A percentile compares a stretch with the other conserved stretches of the same genome.
phyloP scores from a whole-genome alignment of 768 basidiomycete species.

The Naematelia aurantialba region DNA sequence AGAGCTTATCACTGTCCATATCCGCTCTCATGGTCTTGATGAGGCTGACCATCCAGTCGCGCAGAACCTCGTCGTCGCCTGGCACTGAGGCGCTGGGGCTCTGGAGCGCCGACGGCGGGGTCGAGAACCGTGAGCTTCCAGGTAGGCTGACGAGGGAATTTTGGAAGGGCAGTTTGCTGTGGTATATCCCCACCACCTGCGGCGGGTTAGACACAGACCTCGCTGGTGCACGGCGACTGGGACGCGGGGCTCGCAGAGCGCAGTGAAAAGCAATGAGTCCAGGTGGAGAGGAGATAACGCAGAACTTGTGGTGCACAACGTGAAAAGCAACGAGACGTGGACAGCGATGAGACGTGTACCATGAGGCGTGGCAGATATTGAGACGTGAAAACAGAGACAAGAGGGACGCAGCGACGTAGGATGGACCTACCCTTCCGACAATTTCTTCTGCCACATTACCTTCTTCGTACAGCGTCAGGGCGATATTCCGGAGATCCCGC shows the following conservation, averaged over 20 bases:
- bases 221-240: too few relatives aligned
- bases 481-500: constrained; percentile 51
- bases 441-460: constrained; percentile 50
- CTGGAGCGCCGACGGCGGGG: not conserved
- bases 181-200: constrained; percentile 44
- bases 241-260: too few relatives aligned
- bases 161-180: constrained; percentile 24
- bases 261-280: not conserved
- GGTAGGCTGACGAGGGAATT: not conserved
- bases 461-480: constrained; percentile 50
- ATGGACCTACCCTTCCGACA: constrained; percentile 42
- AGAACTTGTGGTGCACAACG: not conserved
- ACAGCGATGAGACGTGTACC: too few relatives aligned
- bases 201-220: not conserved
- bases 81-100: constrained; percentile 1
- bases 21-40: constrained; percentile 51
- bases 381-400: not conserved
- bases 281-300: not conserved
- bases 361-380: not conserved
- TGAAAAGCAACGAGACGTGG: not conserved
- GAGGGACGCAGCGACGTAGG: not conserved
- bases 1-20: constrained; percentile 51
- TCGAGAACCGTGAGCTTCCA: not conserved
- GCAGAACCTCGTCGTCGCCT: constrained; percentile 32
- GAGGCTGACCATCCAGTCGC: constrained; percentile 49